phyloP scores from a whole-genome alignment of 768 basidiomycete genomes.

The Cyathus striatus region DNA sequence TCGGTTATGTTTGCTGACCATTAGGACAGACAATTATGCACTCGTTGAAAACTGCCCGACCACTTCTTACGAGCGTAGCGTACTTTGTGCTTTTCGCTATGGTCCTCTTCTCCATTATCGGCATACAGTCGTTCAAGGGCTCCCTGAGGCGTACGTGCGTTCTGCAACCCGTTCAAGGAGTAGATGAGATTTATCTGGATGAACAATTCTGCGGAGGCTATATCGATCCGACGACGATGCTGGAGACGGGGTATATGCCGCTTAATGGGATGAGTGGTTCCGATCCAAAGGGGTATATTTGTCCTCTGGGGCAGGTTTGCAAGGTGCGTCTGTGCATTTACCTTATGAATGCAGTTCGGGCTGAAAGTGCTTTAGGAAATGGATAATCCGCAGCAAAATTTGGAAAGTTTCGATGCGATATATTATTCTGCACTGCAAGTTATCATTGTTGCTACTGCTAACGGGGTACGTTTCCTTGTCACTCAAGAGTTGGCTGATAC shows the following conservation, averaged over 20 bases:
- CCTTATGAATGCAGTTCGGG: too few species aligned
- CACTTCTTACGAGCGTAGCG: constrained; percentile 84
- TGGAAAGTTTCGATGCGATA: constrained; percentile 88
- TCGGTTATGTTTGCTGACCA: constrained; percentile 4
- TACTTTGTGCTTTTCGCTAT: constrained; percentile 92
- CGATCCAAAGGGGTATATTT: constrained; percentile 77
- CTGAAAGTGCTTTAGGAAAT: constrained; percentile 52
- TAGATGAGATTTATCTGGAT: constrained; percentile 36
- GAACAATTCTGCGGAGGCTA: constrained; percentile 77
- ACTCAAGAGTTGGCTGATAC: not conserved
- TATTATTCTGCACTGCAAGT: constrained; percentile 80
- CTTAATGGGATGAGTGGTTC: constrained; percentile 18
- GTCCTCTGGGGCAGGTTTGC: constrained; percentile 83
- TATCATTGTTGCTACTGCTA: constrained; percentile 76
- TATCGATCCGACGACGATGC: constrained; percentile 55
- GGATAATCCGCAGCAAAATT: constrained; percentile 57
- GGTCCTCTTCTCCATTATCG: constrained; percentile 89
- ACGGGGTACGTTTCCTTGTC: constrained; percentile 47
- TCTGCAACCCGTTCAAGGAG: constrained; percentile 50
- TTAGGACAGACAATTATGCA: constrained; percentile 70
- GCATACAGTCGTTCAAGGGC: constrained; percentile 91
- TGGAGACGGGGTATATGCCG: constrained; percentile 30
- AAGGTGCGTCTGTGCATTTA: constrained; percentile 36
- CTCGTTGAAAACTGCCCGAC: constrained; percentile 85
- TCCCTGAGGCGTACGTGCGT: constrained; percentile 67